Conservation (phyloP, 345 rosid species). For the Eucalyptus cloeziana region DNA sequence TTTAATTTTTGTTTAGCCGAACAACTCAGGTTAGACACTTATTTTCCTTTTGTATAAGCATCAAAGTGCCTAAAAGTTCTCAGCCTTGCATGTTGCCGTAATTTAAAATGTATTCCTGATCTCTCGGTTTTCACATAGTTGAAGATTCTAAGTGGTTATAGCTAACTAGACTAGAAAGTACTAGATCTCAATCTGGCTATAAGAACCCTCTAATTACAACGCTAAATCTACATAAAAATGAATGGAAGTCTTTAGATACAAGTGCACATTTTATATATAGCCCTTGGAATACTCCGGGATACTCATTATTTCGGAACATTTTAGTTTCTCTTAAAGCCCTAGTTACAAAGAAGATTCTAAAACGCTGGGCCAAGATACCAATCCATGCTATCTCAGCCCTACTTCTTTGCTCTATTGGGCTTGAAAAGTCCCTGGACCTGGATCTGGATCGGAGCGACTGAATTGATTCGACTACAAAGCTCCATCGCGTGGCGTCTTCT, state of each 20-base stretch:
- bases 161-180: too few species aligned
- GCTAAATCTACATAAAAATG: background rate
- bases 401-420: background rate
- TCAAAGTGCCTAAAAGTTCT: too few species aligned
- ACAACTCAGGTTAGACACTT: too few species aligned
- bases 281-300: background rate
- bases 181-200: background rate
- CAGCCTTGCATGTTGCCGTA: too few species aligned
- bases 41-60: too few species aligned
- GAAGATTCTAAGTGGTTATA: too few species aligned
- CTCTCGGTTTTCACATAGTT: accelerated
- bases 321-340: background rate
- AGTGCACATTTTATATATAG: background rate
- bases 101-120: too few species aligned
- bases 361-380: background rate
- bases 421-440: background rate
- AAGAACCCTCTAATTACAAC: background rate
- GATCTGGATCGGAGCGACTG: background rate
- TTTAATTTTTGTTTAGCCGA: too few species aligned
- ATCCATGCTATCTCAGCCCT: background rate
- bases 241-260: background rate
- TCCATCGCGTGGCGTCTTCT: background rate
- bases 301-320: background rate
- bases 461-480: background rate
- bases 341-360: background rate